Evolutionary conservation across 2,329 filamentous ascomycete genomes (phyloP).

Genomic region (Metarhizium album): DNA sequence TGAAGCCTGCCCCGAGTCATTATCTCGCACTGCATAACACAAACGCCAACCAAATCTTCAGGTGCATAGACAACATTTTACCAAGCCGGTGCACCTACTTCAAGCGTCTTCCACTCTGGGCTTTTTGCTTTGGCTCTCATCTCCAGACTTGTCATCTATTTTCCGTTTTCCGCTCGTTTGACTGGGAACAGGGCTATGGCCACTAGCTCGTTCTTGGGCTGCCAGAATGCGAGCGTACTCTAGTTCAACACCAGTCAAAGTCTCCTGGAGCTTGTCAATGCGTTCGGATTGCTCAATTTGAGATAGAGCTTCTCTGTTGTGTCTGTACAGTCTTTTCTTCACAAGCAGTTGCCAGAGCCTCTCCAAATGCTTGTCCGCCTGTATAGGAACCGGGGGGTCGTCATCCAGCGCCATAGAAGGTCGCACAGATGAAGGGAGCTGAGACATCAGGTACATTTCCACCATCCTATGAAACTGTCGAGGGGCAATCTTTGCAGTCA

Average conservation of each 20-base stretch:
- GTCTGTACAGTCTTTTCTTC: conserved; percentile 67
- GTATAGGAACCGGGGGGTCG: conserved; percentile 33
- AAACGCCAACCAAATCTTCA: not conserved
- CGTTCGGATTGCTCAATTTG: conserved; percentile 60
- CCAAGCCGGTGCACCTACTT: not conserved
- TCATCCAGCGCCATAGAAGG: conserved; percentile 35
- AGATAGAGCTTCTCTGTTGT: conserved; percentile 60
- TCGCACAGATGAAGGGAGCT: conserved; percentile 44
- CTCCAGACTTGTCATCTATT: conserved; percentile 20
- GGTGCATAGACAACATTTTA: not conserved
- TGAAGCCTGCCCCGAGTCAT: not conserved
- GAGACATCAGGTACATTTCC: conserved; percentile 63
- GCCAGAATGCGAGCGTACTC: conserved; percentile 60
- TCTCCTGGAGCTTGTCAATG: conserved; percentile 61
- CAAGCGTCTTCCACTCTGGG: conserved; percentile 27
- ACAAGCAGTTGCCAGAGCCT: conserved; percentile 62
- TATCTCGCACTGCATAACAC: not conserved
- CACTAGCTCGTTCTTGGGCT: conserved; percentile 28
- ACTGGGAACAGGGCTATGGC: conserved; percentile 14
- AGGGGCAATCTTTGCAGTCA: conserved; percentile 58
- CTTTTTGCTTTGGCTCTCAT: conserved; percentile 31
- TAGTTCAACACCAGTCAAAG: conserved; percentile 55
- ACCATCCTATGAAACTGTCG: conserved; percentile 67
- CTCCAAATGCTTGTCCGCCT: conserved; percentile 50
- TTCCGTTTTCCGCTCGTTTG: conserved; percentile 37